Percentiles rank a stretch among this genome's conserved stretches.
phyloP scores from a whole-genome alignment of 2,329 filamentous ascomycete species.

The Diaporthe velutina region DNA sequence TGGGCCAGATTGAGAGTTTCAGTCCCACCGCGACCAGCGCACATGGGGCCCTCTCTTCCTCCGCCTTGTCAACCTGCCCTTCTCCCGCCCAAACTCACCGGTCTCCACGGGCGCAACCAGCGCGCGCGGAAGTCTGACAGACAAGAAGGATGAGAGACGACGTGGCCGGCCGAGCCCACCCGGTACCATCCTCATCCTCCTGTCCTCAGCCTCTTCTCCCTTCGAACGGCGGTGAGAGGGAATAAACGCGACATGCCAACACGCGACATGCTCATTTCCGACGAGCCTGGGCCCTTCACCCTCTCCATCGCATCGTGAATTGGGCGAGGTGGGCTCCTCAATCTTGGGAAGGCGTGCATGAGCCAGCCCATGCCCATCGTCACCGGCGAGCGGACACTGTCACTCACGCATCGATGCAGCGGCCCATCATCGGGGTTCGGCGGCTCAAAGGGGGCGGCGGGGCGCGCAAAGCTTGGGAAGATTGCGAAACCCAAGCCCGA shows the following conservation, averaged over 20 bases:
- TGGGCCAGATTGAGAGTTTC: neutral
- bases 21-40: conserved; percentile 15
- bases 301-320: conserved; percentile 6
- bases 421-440: conserved; percentile 26
- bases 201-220: neutral
- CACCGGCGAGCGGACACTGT: neutral
- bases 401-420: neutral
- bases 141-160: neutral
- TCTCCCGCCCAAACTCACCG: neutral
- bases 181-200: neutral
- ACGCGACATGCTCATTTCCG: conserved; percentile 15
- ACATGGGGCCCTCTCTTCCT: neutral
- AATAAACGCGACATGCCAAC: neutral
- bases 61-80: neutral
- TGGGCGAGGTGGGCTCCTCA: neutral
- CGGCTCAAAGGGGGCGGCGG: conserved; percentile 10
- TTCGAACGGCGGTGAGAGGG: neutral
- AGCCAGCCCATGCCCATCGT: conserved; percentile 15
- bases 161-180: conserved; percentile 26
- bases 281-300: neutral
- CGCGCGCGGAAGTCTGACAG: neutral
- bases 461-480: neutral
- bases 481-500: conserved; percentile 19
- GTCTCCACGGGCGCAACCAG: neutral
- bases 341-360: conserved; percentile 14